Evolutionary conservation across 2,329 filamentous ascomycete genomes (phyloP), one percentile per base, ranked within the genome.

Genomic region (Venturia asperata): DNA sequence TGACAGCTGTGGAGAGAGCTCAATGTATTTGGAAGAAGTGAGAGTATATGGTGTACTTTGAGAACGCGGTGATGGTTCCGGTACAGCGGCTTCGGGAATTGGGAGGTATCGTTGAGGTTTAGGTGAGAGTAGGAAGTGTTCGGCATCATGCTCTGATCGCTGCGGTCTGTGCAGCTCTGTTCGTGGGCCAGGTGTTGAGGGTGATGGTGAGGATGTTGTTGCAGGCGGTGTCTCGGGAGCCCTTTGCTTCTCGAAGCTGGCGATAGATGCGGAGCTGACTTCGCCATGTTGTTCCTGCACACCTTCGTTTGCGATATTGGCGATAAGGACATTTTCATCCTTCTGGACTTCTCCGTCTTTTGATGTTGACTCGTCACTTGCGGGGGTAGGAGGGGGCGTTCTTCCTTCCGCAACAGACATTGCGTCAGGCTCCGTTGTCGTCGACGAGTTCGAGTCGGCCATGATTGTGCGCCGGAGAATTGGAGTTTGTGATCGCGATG

Each of bases 121-220:
- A 27, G 64, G 64, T 24, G 64, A 61, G 30, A 52, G 47, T 13
- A 52, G 47, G 52, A 65, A 65, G 56, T 65, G 63, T 7, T n/a
- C 52, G 10, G 27, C 47, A 0, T 60, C 63, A 39, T 34, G n/a
- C 30, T 58, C 52, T 37, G 52, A 15, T 58, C 30, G 52, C 60
- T 43, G 60, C 5, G 39, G 60, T 27, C 10, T 27, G 21, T n/a
- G 52, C 10, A 37, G 15, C 37, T 58, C 52, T 37, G 60, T 42
- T 42, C 39, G 34, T 43, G 39, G 39, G 5, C 39, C 60, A 61
- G 60, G 60, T n/a, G 39, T 61, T 41, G 60, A 7, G 34, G 60
- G 60, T 27, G 42, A 39, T 43, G 15, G n/a, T 27, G 52, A 34
- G 30, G 52, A 27, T 37, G 52, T 27, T 58, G 30, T 37, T 3